Evolutionary conservation across 1,284 basidiomycete genomes (phyloP).

Genomic region (Cutaneotrichosporon cyanovorans): DNA sequence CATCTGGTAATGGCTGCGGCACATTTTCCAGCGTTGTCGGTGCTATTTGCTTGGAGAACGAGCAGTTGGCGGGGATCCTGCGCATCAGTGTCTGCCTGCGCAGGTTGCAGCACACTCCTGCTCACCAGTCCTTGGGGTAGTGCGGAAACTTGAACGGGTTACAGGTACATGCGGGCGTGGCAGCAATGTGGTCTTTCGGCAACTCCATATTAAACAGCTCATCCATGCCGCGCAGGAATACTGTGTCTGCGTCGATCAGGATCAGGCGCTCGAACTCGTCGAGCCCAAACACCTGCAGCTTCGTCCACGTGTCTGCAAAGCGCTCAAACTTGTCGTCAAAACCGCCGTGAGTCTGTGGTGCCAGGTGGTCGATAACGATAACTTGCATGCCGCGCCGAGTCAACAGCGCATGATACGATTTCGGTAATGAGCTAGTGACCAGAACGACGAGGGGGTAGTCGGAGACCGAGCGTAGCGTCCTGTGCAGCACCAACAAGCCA

Average conservation of each 20-base stretch:
- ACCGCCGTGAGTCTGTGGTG: slow-evolving; percentile 52
- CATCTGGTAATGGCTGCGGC: slow-evolving; percentile 47
- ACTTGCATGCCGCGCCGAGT: slow-evolving; percentile 52
- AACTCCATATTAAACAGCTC: slow-evolving; percentile 71
- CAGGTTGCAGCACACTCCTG: slow-evolving; percentile 1
- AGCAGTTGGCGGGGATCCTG: slow-evolving; percentile 85
- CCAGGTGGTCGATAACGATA: slow-evolving; percentile 56
- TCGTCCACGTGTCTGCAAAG: slow-evolving; percentile 84
- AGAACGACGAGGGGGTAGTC: slow-evolving; percentile 75
- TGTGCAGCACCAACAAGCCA: slow-evolving; percentile 59
- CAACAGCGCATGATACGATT: slow-evolving; percentile 55
- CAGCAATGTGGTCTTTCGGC: slow-evolving; percentile 66
- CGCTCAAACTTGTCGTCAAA: slow-evolving; percentile 46
- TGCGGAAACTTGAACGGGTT: slow-evolving; percentile 76
- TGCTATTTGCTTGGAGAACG: slow-evolving; percentile 59
- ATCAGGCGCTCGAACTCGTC: slow-evolving; percentile 72
- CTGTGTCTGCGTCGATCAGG: slow-evolving; percentile 86
- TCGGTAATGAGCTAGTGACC: slow-evolving; percentile 59
- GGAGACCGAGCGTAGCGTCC: slow-evolving; percentile 60
- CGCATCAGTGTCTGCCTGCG: neutral
- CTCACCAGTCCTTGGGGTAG: slow-evolving; percentile 84
- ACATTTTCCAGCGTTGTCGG: slow-evolving; percentile 50
- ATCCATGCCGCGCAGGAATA: slow-evolving; percentile 80
- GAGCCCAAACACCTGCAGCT: slow-evolving; percentile 71
- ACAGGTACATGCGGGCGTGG: slow-evolving; percentile 83